Conservation (phyloP, 139 green algal genomes). For the Pseudopediastrum boryanum region DNA sequence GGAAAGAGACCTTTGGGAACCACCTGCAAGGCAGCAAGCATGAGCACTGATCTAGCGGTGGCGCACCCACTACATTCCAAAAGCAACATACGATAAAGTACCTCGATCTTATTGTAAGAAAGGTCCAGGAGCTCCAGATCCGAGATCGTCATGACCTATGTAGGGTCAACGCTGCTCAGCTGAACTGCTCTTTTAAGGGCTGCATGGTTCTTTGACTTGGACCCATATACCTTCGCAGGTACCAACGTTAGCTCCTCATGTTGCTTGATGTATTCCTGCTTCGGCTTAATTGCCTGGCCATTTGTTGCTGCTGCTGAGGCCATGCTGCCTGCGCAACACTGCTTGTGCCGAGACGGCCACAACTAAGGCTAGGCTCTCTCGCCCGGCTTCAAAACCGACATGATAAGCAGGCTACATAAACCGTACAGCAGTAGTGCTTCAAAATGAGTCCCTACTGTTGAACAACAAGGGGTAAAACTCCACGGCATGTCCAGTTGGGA, state of each 20-base stretch:
- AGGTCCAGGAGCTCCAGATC: slow-evolving; percentile 31
- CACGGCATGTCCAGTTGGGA: no score
- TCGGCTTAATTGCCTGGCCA: not conserved
- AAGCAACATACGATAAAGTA: not conserved
- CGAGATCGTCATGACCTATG: slow-evolving; percentile 24
- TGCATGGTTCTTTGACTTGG: not conserved
- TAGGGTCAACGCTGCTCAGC: not conserved
- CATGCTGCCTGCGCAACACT: no score
- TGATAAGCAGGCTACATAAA: no score
- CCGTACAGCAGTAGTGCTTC: no score
- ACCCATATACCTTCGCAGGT: slow-evolving; percentile 17
- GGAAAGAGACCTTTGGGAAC: slow-evolving; percentile 23
- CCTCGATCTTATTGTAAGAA: slow-evolving; percentile 32
- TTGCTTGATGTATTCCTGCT: slow-evolving; percentile 18
- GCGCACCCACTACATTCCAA: not conserved
- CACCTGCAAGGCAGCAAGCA: slow-evolving; percentile 4
- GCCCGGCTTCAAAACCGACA: no score
- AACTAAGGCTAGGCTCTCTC: no score
- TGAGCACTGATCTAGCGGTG: not conserved
- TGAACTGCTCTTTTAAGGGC: not conserved
- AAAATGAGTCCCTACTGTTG: no score
- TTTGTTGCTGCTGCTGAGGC: no score
- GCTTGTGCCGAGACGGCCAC: no score
- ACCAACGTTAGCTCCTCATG: not conserved
- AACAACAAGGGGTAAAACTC: no score